A percentile compares a stretch with the other conserved stretches of the same genome.
Conservation (phyloP, 306 rosid species). For the Rosa rugosa region DNA sequence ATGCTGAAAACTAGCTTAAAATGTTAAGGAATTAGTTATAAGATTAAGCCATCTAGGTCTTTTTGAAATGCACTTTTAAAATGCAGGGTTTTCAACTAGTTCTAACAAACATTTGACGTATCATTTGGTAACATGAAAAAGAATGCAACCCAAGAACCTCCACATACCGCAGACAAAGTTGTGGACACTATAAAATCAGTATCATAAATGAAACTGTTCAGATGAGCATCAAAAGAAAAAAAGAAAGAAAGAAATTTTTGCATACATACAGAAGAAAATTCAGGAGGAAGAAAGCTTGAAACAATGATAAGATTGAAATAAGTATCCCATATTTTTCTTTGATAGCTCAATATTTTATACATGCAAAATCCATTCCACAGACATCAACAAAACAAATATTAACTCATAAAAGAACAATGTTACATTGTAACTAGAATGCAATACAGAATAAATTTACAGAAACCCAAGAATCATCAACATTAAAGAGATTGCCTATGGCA, state of each 20-base stretch:
- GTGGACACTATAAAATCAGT: background rate
- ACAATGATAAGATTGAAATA: background rate
- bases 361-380: background rate
- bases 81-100: background rate
- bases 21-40: background rate
- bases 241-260: background rate
- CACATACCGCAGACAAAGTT: background rate
- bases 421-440: background rate
- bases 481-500: background rate
- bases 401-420: background rate
- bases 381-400: background rate
- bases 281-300: background rate
- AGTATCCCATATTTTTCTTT: background rate
- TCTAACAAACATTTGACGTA: background rate
- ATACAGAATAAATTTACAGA: background rate
- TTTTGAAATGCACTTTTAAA: background rate
- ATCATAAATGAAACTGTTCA: background rate
- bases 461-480: background rate
- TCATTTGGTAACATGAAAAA: constrained; percentile 3
- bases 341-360: background rate
- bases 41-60: background rate
- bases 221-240: background rate
- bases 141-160: constrained; percentile 12
- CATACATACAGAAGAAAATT: background rate
- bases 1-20: background rate